Evolutionary conservation across 2,329 filamentous ascomycete genomes (phyloP), one percentile per base, ranked within the genome.

Genomic region (Ophiosphaerella narmari): DNA sequence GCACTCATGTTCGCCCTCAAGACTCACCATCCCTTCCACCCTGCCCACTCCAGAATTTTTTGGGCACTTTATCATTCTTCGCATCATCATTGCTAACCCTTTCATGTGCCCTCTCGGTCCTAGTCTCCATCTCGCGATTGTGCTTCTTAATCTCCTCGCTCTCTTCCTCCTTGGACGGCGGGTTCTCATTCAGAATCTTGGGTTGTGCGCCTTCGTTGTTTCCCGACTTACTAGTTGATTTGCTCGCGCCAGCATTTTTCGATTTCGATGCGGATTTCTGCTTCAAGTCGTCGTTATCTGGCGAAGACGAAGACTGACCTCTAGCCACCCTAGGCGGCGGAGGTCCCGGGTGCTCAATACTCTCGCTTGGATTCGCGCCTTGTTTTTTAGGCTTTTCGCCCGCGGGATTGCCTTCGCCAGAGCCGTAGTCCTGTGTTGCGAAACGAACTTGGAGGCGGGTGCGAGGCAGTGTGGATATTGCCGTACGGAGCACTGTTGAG

Each of bases 291-390:
- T 63, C 52, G n/a, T 63, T 52, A 48, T 67, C 65, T 21, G 68
- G 68, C 11, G 67, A 65, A 4, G 66, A 66, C 8, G 61, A 65
- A 4, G 62, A 57, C 37, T 71, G 60, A 40, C 62, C 66, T 48
- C 74, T 57, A n/a, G 71, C 75, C 5, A 68, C 73, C 50, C 75
- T 73, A 4, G 76, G 75, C 8, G 76, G 67, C 50, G 74, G 63
- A 5, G 77, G 75, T 5, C 77, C 77, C 2, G 77, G 76, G 51
- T 79, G 77, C 63, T 79, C 77, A 26, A 73, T 55, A 53, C 74
- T 59, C 46, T 71, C 72, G 12, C 70, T 71, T 3, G 60, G 62
- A 54, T 72, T 74, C 36, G 71, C 54, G 56, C 74, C 74, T 54
- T 77, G 75, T 41, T 74, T 54, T 60, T 77, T 65, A 1, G 75